These are phyloP conservation scores for Xerocomus brunneocitrinus DNA, from an alignment of 768 basidiomycete genomes.

Conservation along the genomic window DNA sequence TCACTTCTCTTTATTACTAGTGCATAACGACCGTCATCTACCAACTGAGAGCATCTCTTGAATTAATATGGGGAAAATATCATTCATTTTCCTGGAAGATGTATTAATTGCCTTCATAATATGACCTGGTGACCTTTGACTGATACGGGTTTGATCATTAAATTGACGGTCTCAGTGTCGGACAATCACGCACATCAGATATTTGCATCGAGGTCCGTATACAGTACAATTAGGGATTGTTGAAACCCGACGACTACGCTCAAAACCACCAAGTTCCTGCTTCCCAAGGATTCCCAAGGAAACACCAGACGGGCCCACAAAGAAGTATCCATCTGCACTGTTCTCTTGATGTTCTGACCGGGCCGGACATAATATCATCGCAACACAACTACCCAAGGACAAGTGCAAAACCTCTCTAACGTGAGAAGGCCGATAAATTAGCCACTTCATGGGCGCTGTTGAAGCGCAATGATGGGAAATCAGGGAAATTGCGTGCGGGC, in stretches of 20 bases:
- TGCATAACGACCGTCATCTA: neutral
- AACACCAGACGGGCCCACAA: slow-evolving; percentile 23
- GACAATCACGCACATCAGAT: neutral
- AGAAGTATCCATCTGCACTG: slow-evolving; percentile 18
- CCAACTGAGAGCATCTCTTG: too few relatives aligned
- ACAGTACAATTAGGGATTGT: slow-evolving; percentile 55
- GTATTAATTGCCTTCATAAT: neutral
- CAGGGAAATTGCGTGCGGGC: slow-evolving; percentile 72
- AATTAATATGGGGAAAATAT: too few relatives aligned
- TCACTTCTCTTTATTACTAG: neutral
- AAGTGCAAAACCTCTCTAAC: slow-evolving; percentile 35
- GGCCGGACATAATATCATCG: slow-evolving; percentile 25
- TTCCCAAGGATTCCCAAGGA: slow-evolving; percentile 22
- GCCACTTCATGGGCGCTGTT: slow-evolving; percentile 81
- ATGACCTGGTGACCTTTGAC: neutral
- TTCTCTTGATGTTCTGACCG: slow-evolving; percentile 5
- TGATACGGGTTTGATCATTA: too few relatives aligned
- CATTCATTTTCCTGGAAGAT: too few relatives aligned
- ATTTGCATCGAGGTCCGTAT: slow-evolving; percentile 13
- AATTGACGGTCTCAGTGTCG: neutral
- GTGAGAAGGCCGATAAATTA: slow-evolving; percentile 44
- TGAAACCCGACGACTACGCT: slow-evolving; percentile 67
- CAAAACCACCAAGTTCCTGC: slow-evolving; percentile 29
- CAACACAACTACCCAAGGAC: slow-evolving; percentile 54
- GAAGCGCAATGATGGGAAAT: slow-evolving; percentile 65